Evolutionary conservation across 1,284 basidiomycete species (phyloP), one percentile per base, ranked within the genome.

Genomic region (Apiotrichum gracile): DNA sequence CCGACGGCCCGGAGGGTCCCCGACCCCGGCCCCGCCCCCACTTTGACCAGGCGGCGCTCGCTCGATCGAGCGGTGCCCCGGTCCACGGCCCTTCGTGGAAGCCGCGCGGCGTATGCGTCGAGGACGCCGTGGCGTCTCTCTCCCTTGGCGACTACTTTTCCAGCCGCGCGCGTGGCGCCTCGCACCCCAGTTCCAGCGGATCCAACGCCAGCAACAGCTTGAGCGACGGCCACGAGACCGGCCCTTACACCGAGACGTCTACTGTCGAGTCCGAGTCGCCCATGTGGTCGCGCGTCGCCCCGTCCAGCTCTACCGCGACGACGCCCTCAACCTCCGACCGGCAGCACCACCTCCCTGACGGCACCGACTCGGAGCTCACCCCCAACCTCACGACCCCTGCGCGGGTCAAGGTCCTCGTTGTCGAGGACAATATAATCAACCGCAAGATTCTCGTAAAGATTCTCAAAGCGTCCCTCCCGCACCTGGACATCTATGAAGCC

Each of bases 351-450:
- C 24, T 26, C 25, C 14, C 49, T 34, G 2, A 24, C 24, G 33
- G 17, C 31, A n/a, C 46, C 34, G 37, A 38, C 19, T 38, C 37
- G 37, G 17, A 47, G n/a, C 37, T 26, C 12, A 25, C 21, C 2
- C 42, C 35, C 6, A 31, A 29, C 27, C 46, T 41, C 10, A 29
- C 43, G 17, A 29, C 17, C 16, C 37, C 52, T 8, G 48, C 55
- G 29, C 33, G 26, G 19, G 47, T 63, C 41, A 67, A 63, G 33
- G 66, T 73, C 2, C 48, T 74, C 26, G 70, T 75, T 8, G 73
- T 75, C 17, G 73, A 75, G 55, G 73, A 75, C 54, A 75, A 75
- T 43, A 51, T 62, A 31, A 66, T 75, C 49, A 75, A 74, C 57
- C 61, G 73, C 22, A 72, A 69, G 55, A 72, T 75, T 39, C 47